phyloP scores from a whole-genome alignment of 306 rosid species.

The Trichosanthes cucumerina region DNA sequence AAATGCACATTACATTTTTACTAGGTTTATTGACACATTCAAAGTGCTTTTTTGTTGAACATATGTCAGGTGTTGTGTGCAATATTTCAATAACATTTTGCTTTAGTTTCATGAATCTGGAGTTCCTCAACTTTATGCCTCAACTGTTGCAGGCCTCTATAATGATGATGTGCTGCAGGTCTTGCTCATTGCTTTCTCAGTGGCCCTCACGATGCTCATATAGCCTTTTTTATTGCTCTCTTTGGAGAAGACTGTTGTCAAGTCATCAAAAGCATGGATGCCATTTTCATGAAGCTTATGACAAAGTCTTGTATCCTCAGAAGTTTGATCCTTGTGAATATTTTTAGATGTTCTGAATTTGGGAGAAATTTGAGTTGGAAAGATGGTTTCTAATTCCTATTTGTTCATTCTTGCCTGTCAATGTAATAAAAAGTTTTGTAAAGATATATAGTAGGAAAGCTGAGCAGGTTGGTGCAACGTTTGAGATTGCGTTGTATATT shows the following conservation, averaged over 20 bases:
- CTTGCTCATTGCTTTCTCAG: constrained; percentile 31
- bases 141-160: constrained; percentile 40
- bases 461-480: constrained; percentile 8
- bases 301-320: constrained; percentile 7
- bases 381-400: constrained; percentile 12
- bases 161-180: constrained; percentile 16
- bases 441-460: constrained; percentile 37
- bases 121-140: neutral
- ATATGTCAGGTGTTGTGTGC: neutral
- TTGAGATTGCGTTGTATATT: constrained; percentile 33
- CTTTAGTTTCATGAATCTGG: neutral
- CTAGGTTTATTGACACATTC: neutral
- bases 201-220: constrained; percentile 29
- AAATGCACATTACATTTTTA: neutral
- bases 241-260: constrained; percentile 12
- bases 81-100: neutral
- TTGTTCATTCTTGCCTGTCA: constrained; percentile 50
- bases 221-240: constrained; percentile 17
- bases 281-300: neutral
- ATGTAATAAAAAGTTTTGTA: constrained; percentile 54
- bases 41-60: neutral
- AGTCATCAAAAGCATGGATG: neutral
- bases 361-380: neutral
- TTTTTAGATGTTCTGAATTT: constrained; percentile 24
- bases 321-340: constrained; percentile 24